These are phyloP conservation scores for Porcisia hertigi DNA, from an alignment of 208 protist species.

Conservation along the genomic window DNA sequence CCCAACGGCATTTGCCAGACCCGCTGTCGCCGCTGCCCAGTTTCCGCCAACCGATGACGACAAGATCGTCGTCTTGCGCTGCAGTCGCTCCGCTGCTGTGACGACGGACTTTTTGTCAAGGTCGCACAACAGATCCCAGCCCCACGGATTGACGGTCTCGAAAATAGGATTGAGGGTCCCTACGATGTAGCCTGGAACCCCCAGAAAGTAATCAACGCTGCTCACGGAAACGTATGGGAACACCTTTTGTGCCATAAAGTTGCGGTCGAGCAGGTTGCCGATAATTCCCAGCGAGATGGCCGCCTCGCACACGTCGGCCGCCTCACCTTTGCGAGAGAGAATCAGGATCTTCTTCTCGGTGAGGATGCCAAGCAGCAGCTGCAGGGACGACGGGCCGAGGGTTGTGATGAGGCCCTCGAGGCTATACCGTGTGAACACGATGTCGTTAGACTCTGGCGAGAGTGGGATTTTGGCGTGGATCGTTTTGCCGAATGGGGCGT, in stretches of 20 bases:
- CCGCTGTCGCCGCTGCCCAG: constrained; percentile 37
- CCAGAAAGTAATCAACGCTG: constrained; percentile 52
- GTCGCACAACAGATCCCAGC: constrained; percentile 78
- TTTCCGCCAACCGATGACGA: constrained; percentile 29
- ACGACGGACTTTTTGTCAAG: constrained; percentile 54
- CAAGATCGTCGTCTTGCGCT: constrained; percentile 9
- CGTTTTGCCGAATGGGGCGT: constrained; percentile 48
- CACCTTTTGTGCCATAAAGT: constrained; percentile 67
- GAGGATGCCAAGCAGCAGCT: constrained; percentile 55
- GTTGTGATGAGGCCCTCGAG: constrained; percentile 64
- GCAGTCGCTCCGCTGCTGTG: constrained; percentile 38
- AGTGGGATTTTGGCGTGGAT: constrained; percentile 54
- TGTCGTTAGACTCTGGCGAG: constrained; percentile 49
- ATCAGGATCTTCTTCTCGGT: constrained; percentile 79
- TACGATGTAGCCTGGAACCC: constrained; percentile 74
- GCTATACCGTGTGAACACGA: constrained; percentile 53
- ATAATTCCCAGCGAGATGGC: constrained; percentile 65
- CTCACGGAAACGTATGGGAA: constrained; percentile 84
- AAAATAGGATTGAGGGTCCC: constrained; percentile 88
- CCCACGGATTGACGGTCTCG: constrained; percentile 51
- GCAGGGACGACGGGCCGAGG: constrained; percentile 62
- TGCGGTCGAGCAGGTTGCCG: constrained; percentile 61
- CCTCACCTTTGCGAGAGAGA: constrained; percentile 55
- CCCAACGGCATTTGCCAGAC: constrained; percentile 41
- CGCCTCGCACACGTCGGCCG: constrained; percentile 77